A percentile compares a stretch with the other conserved stretches of the same genome.
phyloP scores from a whole-genome alignment of 768 basidiomycete species.

The Boletus pseudopeckii region DNA sequence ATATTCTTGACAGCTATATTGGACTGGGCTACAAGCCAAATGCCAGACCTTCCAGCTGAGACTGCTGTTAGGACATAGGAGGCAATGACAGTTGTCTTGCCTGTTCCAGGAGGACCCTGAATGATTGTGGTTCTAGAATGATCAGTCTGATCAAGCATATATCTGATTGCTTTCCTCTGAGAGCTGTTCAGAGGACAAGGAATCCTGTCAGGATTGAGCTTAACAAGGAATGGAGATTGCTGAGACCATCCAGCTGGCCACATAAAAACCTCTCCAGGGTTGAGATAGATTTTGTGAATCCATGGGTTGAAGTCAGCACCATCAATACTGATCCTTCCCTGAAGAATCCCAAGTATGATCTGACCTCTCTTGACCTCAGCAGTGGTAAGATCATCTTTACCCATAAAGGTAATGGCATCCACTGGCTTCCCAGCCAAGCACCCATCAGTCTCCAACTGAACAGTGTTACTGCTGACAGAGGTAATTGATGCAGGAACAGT shows the following conservation, averaged over 20 bases:
- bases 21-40: constrained; percentile 82
- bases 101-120: constrained; percentile 63
- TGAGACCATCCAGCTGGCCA: constrained; percentile 39
- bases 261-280: constrained; percentile 22
- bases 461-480: constrained; percentile 11
- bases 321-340: constrained; percentile 28
- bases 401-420: constrained; percentile 44
- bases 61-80: constrained; percentile 53
- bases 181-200: constrained; percentile 38
- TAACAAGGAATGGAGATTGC: constrained; percentile 15
- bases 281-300: constrained; percentile 35
- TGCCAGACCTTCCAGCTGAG: constrained; percentile 39
- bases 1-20: constrained; percentile 91
- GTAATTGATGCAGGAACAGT: constrained; percentile 21
- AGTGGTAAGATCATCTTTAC: constrained; percentile 52
- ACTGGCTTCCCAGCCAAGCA: constrained; percentile 31
- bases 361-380: constrained; percentile 48
- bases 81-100: constrained; percentile 73
- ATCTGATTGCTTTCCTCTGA: constrained; percentile 34
- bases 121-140: constrained; percentile 34
- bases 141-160: constrained; percentile 39
- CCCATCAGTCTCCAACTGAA: constrained; percentile 21
- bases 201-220: constrained; percentile 12
- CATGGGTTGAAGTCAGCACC: constrained; percentile 35
- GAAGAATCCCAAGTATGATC: constrained; percentile 34